Percentiles rank a stretch among this genome's conserved stretches.
Conservation (phyloP, 352 stramenopile genomes). For the Albugo candida region DNA sequence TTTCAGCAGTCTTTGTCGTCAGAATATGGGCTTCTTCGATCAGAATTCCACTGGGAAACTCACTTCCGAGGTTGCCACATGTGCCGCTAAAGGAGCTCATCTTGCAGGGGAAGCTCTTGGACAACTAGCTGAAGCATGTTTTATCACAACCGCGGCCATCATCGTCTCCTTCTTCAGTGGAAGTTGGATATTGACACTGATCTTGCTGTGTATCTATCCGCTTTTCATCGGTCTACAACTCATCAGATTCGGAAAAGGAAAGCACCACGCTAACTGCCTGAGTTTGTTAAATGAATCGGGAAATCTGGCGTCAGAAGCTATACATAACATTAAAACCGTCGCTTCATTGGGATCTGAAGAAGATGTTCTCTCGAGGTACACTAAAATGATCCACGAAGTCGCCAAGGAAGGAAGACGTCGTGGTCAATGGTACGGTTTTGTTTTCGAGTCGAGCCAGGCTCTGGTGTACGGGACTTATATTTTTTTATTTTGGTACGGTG, state of each 20-base stretch:
- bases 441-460: not conserved
- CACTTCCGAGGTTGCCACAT: too few relatives aligned
- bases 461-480: conserved; percentile 6
- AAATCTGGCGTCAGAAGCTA: conserved; percentile 13
- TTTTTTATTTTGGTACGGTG: conserved; percentile 40
- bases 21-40: conserved; percentile 11
- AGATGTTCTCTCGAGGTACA: too few relatives aligned
- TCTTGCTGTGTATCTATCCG: conserved; percentile 8
- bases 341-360: conserved; percentile 16
- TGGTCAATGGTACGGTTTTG: too few relatives aligned
- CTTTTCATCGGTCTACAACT: conserved; percentile 3
- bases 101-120: too few relatives aligned
- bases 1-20: conserved; percentile 5
- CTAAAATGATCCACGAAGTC: too few relatives aligned
- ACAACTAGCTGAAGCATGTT: too few relatives aligned
- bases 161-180: conserved; percentile 4
- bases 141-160: not conserved
- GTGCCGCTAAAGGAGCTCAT: too few relatives aligned
- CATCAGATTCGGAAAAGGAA: too few relatives aligned
- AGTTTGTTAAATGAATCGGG: not conserved
- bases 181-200: conserved; percentile 8
- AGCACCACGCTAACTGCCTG: too few relatives aligned
- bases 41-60: too few relatives aligned
- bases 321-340: conserved; percentile 21
- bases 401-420: too few relatives aligned